Conservation (phyloP, 805 yeast species). For the Saturnispora dispora region DNA sequence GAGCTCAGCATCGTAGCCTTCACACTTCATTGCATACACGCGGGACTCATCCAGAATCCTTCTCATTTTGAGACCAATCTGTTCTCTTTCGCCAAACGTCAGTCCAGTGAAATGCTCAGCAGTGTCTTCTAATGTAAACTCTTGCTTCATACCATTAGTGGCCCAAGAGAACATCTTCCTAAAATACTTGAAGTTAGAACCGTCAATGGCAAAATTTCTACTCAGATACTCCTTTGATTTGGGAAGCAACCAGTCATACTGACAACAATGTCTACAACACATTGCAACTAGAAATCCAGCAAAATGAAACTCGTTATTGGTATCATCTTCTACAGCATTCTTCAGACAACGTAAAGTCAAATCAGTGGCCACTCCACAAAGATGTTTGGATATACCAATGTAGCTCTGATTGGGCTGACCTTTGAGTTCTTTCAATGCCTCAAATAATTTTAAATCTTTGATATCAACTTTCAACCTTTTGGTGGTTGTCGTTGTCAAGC, state of each 20-base stretch:
- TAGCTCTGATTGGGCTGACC: slow-evolving; percentile 7
- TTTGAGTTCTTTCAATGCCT: slow-evolving; percentile 29
- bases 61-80: slow-evolving; percentile 60
- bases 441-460: slow-evolving; percentile 55
- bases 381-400: slow-evolving; percentile 75
- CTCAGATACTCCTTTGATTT: slow-evolving; percentile 35
- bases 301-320: slow-evolving; percentile 13
- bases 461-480: slow-evolving; percentile 65
- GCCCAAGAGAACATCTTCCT: slow-evolving; percentile 82
- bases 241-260: slow-evolving; percentile 44
- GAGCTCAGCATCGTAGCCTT: slow-evolving; percentile 38
- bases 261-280: slow-evolving; percentile 88
- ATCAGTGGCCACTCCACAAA: slow-evolving; percentile 94
- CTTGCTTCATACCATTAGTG: slow-evolving; percentile 54
- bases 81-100: slow-evolving; percentile 40
- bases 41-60: slow-evolving; percentile 70
- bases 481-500: slow-evolving; percentile 5
- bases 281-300: slow-evolving; percentile 72
- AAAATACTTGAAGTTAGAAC: slow-evolving; percentile 30
- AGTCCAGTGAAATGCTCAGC: slow-evolving; percentile 40
- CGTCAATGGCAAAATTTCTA: slow-evolving; percentile 23
- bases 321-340: slow-evolving; percentile 15
- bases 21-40: slow-evolving; percentile 34
- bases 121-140: slow-evolving; percentile 30
- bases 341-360: slow-evolving; percentile 60